Percentiles rank a stretch among this genome's conserved stretches.
Conservation (phyloP, 805 yeast genomes). For the Brettanomyces sp. region DNA sequence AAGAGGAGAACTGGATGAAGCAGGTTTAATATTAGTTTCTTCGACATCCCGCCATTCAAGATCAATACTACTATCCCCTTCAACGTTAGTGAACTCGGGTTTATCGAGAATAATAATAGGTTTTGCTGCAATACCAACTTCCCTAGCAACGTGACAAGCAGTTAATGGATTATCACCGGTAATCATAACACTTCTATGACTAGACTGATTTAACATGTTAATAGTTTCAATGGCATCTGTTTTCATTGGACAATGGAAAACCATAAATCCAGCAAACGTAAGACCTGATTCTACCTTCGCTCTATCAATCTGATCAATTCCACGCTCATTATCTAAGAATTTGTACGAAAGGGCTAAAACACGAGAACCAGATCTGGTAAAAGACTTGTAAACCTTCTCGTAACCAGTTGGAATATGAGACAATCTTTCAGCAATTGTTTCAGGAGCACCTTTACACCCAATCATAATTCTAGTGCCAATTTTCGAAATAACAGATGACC, state of each 20-base stretch:
- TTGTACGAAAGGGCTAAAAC: slow-evolving; percentile 93
- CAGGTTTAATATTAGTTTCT: slow-evolving; percentile 63
- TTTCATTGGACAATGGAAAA: slow-evolving; percentile 96
- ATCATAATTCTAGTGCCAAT: slow-evolving; percentile 49
- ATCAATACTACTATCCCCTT: slow-evolving; percentile 31
- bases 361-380: slow-evolving; percentile 92
- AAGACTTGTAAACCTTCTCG: slow-evolving; percentile 78
- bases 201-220: slow-evolving; percentile 85
- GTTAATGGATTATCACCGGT: slow-evolving; percentile 99
- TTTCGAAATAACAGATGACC: slow-evolving; percentile 80
- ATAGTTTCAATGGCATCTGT: slow-evolving; percentile 86
- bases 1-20: slow-evolving; percentile 48
- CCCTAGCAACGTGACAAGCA: slow-evolving; percentile 95
- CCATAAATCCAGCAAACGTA: slow-evolving; percentile 83
- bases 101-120: slow-evolving; percentile 80
- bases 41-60: slow-evolving; percentile 81
- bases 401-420: slow-evolving; percentile 62
- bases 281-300: slow-evolving; percentile 68
- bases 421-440: slow-evolving; percentile 78
- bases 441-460: slow-evolving; percentile 97
- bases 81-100: slow-evolving; percentile 55
- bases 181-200: slow-evolving; percentile 94
- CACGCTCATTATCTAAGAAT: slow-evolving; percentile 37
- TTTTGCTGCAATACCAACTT: slow-evolving; percentile 78
- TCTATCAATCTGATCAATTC: slow-evolving; percentile 56